Percentiles rank a stretch among this genome's conserved stretches.
Conservation (phyloP, 164 flowering plant species). For the Cinnamomum chago region DNA sequence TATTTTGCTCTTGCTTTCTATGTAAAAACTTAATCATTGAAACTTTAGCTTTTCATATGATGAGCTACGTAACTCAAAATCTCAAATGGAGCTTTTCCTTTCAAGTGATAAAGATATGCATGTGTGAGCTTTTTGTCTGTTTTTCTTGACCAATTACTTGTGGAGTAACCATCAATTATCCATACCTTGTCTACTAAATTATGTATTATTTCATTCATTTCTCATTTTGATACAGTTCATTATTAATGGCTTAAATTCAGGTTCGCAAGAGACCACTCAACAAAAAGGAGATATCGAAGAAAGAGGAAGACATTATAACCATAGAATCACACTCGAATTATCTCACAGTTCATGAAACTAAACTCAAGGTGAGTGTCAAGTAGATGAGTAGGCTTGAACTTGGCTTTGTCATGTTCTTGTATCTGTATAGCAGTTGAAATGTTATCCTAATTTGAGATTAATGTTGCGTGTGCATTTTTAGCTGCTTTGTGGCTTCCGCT, state of each 20-base stretch:
- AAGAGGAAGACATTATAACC: conserved; percentile 77
- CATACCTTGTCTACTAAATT: background rate
- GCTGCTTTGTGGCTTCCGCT: background rate
- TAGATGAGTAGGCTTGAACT: background rate
- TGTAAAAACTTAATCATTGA: background rate
- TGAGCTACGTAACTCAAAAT: background rate
- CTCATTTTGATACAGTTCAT: no score
- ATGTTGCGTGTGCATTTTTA: background rate
- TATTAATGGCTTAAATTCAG: conserved; percentile 31
- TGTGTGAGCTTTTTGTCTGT: no score
- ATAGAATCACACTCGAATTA: conserved; percentile 48
- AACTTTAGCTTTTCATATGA: background rate
- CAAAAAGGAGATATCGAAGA: conserved; percentile 66
- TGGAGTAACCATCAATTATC: background rate
- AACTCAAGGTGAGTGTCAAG: conserved; percentile 62
- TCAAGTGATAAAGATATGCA: no score
- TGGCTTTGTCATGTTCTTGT: background rate
- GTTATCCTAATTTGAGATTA: background rate
- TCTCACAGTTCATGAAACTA: conserved; percentile 84
- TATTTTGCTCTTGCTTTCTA: background rate
- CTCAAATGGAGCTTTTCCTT: background rate
- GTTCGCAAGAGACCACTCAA: conserved; percentile 90
- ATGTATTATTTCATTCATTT: background rate
- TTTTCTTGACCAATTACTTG: no score
- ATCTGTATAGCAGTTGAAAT: background rate